Evolutionary conservation across 2,329 filamentous ascomycete species (phyloP).

Genomic region (Arthrobotrys conoides): DNA sequence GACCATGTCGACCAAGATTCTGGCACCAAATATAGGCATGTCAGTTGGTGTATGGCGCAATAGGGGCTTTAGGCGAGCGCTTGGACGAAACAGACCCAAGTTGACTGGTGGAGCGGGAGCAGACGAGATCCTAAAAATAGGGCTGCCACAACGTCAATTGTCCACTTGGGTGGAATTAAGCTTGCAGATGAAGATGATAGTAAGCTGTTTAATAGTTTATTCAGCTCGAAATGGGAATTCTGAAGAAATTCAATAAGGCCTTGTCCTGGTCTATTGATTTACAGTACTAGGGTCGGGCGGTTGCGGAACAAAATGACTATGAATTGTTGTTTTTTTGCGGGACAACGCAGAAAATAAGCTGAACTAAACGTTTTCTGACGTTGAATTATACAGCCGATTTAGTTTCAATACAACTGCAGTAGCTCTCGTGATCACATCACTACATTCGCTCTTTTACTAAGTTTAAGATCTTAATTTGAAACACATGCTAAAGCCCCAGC

Average conservation of each 20-base stretch:
- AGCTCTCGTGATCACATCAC: not conserved
- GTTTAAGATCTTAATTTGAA: slow-evolving; percentile 30
- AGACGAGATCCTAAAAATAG: slow-evolving; percentile 55
- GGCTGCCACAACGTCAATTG: slow-evolving; percentile 25
- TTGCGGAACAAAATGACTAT: not conserved
- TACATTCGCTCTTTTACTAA: slow-evolving; percentile 17
- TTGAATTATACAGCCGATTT: not conserved
- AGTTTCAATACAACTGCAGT: slow-evolving; percentile 3
- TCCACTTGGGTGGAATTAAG: not conserved
- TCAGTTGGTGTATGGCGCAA: slow-evolving; percentile 52
- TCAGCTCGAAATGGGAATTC: slow-evolving; percentile 7
- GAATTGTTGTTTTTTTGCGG: slow-evolving; percentile 43
- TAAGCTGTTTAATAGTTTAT: slow-evolving; percentile 5
- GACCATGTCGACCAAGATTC: slow-evolving; percentile 41
- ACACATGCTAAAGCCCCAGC: slow-evolving; percentile 40
- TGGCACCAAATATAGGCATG: slow-evolving; percentile 50
- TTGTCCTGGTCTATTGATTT: slow-evolving; percentile 4
- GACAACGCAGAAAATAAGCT: slow-evolving; percentile 37
- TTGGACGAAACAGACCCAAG: slow-evolving; percentile 58
- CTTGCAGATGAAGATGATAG: not conserved
- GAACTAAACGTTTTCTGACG: slow-evolving; percentile 7
- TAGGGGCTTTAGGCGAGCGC: slow-evolving; percentile 55
- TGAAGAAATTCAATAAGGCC: not conserved
- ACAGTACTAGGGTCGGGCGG: slow-evolving; percentile 17
- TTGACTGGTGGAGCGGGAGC: slow-evolving; percentile 51